phyloP scores from a whole-genome alignment of 2,329 filamentous ascomycete species.

The Fusarium succisae region DNA sequence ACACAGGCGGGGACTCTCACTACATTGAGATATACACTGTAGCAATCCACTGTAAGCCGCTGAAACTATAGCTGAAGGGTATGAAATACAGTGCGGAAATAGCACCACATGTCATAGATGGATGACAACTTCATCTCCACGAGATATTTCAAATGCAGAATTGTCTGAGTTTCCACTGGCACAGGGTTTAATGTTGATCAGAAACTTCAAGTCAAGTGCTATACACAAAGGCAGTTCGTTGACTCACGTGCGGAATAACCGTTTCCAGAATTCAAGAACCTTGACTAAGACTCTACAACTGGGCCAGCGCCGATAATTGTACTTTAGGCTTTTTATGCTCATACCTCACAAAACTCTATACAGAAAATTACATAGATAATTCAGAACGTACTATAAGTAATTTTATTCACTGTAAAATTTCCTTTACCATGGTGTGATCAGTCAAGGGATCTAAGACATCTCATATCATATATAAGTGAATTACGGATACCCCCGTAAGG shows the following conservation, averaged over 20 bases:
- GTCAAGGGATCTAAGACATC: background rate
- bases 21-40: constrained; percentile 7
- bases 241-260: background rate
- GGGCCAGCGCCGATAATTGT: background rate
- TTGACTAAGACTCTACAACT: background rate
- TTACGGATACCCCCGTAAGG: background rate
- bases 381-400: too few relatives aligned
- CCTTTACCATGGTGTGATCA: background rate
- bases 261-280: background rate
- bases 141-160: background rate
- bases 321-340: background rate
- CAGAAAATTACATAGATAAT: background rate
- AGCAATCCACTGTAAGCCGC: background rate
- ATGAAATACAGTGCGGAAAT: background rate
- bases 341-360: background rate
- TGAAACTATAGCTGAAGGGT: background rate
- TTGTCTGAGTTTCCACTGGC: too few relatives aligned
- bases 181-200: background rate
- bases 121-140: background rate
- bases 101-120: background rate
- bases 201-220: background rate
- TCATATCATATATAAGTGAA: background rate
- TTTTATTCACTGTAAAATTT: background rate
- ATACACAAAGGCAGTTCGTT: background rate
- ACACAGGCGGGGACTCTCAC: constrained; percentile 1